Percentiles rank a stretch among this genome's conserved stretches.
phyloP scores from a whole-genome alignment of 331 rosid genomes.

The Ulmus americana region DNA sequence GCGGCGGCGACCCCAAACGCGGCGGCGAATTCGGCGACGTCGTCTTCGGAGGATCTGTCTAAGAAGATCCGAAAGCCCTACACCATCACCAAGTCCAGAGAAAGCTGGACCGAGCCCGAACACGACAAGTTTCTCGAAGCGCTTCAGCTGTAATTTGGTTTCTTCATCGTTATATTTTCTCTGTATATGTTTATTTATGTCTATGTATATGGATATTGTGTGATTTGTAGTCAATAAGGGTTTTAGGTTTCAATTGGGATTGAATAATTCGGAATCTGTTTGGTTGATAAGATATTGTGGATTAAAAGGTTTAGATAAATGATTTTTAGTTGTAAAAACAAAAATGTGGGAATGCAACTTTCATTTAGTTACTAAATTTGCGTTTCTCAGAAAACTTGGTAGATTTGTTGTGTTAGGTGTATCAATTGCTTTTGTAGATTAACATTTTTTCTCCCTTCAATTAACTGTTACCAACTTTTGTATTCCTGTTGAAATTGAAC shows the following conservation, averaged over 20 bases:
- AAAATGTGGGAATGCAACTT: constrained; percentile 2
- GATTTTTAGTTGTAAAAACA: neutral
- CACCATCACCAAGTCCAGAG: constrained; percentile 90
- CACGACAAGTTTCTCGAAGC: constrained; percentile 98
- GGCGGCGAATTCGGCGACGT: constrained; percentile 27
- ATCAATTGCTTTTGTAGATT: no score
- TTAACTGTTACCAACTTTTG: no score
- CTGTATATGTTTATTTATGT: neutral
- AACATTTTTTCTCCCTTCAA: no score
- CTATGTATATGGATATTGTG: neutral
- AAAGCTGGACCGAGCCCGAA: constrained; percentile 96
- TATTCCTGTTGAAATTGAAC: no score
- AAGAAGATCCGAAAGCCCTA: constrained; percentile 89
- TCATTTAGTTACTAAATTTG: neutral
- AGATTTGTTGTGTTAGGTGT: no score
- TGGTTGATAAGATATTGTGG: neutral
- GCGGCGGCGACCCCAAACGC: constrained; percentile 30
- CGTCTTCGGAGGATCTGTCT: constrained; percentile 46
- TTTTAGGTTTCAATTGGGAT: constrained; percentile 2
- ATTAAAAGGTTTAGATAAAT: neutral
- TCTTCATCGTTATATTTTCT: neutral
- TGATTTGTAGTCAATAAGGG: neutral
- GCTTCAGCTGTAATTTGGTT: constrained; percentile 63
- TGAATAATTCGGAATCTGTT: neutral
- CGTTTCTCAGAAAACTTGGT: no score